Evolutionary conservation across 768 basidiomycete genomes (phyloP), one percentile per base, ranked within the genome.

Genomic region (Pilatotrama ljubarskyi): DNA sequence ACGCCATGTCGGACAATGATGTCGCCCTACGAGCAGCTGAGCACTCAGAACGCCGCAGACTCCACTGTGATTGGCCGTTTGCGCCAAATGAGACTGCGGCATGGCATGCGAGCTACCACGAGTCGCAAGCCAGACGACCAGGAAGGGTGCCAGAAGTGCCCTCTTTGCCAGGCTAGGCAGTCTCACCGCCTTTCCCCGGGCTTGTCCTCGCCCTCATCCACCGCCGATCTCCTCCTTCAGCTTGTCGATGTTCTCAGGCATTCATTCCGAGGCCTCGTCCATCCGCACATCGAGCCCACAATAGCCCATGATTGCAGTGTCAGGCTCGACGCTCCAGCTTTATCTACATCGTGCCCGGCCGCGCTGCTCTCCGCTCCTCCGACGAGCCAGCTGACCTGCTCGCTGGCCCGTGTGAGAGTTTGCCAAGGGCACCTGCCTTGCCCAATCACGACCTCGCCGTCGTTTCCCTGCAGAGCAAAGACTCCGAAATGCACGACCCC

Each of bases 391-490:
- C 35, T 51, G 49, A 51, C 49, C 49, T 9, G 24, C 29, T 32
- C 29, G 29, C 29, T 32, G 29, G 29, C 29, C 5, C 35, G 32
- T 26, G 49, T 51, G 49, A 24, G 49, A 51, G 37, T 14, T n/a
- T 20, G 35, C 46, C 46, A 51, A 51, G 35, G 49, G 14, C 24
- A 42, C 15, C 51, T 42, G 51, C 41, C 41, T 42, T 8, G 41
- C 41, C 43, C 43, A 25, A 44, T 51, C 22, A 37, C 32, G 52
- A 26, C 52, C 18, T 54, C 52, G 42, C 51, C 37, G 51, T 32
- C 51, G 26, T 32, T 25, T 14, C 22, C n/a, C 9, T 40, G 15
- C 15, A 49, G 47, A n/a, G 47, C 15, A 18, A 26, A 36, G 9
- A 18, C 13, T 50, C 49, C 49, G 49, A 1, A n/a, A 10, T 29